Percentiles rank a stretch among this genome's conserved stretches.
Conservation (phyloP, 495 filamentous ascomycete genomes). For the Corynascus novoguineensis region DNA sequence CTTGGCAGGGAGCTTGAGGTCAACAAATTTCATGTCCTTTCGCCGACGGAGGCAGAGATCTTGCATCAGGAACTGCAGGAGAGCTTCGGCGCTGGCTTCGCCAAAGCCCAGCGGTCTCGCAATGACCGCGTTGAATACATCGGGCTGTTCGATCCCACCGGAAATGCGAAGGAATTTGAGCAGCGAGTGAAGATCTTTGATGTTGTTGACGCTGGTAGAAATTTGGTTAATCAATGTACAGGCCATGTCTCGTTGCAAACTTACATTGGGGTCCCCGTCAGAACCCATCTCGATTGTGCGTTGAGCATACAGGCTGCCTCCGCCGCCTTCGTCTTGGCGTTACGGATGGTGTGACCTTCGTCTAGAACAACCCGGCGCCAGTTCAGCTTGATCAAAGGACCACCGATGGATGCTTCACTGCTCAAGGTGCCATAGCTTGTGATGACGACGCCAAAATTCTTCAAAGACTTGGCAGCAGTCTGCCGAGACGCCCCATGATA, state of each 20-base stretch:
- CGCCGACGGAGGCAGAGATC: slow-evolving; percentile 78
- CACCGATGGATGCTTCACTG: slow-evolving; percentile 33
- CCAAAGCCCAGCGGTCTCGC: slow-evolving; percentile 63
- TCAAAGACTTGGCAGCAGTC: slow-evolving; percentile 50
- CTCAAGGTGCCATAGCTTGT: slow-evolving; percentile 69
- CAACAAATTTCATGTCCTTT: slow-evolving; percentile 88
- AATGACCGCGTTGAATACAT: slow-evolving; percentile 70
- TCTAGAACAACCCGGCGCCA: slow-evolving; percentile 85
- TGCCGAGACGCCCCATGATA: slow-evolving; percentile 67
- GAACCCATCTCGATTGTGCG: slow-evolving; percentile 71
- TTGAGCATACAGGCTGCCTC: slow-evolving; percentile 60
- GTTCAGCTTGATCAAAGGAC: slow-evolving; percentile 56
- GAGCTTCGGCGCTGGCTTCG: slow-evolving; percentile 45
- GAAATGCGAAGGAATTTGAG: slow-evolving; percentile 72
- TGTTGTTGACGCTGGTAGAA: slow-evolving; percentile 56
- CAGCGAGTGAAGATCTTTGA: slow-evolving; percentile 79
- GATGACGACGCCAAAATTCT: slow-evolving; percentile 66
- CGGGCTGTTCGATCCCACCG: slow-evolving; percentile 69
- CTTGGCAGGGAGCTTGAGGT: slow-evolving; percentile 71
- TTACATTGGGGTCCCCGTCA: slow-evolving; percentile 76
- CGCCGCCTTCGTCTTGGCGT: slow-evolving; percentile 65
- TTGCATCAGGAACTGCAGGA: slow-evolving; percentile 72
- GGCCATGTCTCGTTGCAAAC: slow-evolving; percentile 2
- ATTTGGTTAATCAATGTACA: neutral
- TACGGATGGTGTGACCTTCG: slow-evolving; percentile 83